These are phyloP conservation scores for Fusarium camptoceras DNA, from an alignment of 2,329 filamentous ascomycete genomes.

Conservation along the genomic window DNA sequence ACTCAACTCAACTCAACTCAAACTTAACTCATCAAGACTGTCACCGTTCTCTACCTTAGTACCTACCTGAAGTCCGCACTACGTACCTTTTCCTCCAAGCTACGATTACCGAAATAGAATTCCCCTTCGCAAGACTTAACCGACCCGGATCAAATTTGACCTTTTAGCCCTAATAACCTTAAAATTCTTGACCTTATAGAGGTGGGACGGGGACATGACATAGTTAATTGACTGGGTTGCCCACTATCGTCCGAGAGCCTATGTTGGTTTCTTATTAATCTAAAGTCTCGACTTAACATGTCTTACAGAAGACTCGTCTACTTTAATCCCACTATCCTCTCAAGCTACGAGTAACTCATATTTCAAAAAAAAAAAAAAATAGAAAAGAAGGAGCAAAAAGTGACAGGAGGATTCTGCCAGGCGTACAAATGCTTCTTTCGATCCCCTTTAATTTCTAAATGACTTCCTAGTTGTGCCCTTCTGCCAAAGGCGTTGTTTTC, in stretches of 20 bases:
- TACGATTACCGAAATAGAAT: constrained; percentile 36
- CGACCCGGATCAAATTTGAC: neutral
- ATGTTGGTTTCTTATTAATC: neutral
- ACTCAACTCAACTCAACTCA: neutral
- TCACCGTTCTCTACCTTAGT: no score
- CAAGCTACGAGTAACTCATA: neutral
- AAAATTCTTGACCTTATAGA: neutral
- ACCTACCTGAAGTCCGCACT: constrained; percentile 6
- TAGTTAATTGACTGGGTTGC: neutral
- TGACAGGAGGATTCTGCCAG: neutral
- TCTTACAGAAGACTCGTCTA: neutral
- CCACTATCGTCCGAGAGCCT: neutral
- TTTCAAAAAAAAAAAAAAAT: neutral
- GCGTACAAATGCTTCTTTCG: neutral
- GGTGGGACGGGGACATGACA: neutral
- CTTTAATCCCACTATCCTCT: neutral
- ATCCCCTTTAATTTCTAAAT: neutral
- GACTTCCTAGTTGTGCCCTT: neutral
- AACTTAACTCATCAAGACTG: constrained; percentile 4
- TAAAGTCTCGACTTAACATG: neutral
- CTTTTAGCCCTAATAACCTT: neutral
- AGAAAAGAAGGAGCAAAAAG: neutral
- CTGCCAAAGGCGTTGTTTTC: neutral
- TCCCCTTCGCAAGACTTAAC: constrained; percentile 1
- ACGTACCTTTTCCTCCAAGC: constrained; percentile 2